phyloP scores from a whole-genome alignment of 768 basidiomycete species.

The Psilocybe subaeruginosa region DNA sequence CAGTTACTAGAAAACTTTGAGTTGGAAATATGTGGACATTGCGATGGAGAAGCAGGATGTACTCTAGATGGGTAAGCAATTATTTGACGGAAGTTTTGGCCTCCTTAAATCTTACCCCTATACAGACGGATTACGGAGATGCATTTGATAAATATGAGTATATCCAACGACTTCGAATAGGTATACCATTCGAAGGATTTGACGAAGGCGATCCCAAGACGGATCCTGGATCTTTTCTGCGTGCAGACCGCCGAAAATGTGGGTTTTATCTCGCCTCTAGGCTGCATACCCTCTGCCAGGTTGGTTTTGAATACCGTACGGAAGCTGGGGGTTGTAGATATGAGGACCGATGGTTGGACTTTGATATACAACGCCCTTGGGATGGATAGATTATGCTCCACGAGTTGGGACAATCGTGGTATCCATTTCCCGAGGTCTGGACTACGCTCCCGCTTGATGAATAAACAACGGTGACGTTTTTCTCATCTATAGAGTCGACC shows the following conservation, averaged over 20 bases:
- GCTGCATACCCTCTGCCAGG: no score
- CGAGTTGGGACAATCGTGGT: slow-evolving; percentile 27
- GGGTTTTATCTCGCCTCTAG: no score
- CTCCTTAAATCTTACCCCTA: not conserved
- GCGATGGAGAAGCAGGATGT: slow-evolving; percentile 36
- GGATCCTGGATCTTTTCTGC: slow-evolving; percentile 41
- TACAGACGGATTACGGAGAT: slow-evolving; percentile 35
- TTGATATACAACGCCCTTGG: slow-evolving; percentile 24
- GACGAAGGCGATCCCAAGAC: slow-evolving; percentile 38
- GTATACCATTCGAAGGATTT: slow-evolving; percentile 39
- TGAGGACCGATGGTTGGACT: no score
- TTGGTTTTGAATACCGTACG: no score
- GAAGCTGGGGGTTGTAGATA: no score
- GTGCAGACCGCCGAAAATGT: not conserved
- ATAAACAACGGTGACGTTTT: no score
- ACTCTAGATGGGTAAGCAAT: slow-evolving; percentile 39
- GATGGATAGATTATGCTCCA: slow-evolving; percentile 25
- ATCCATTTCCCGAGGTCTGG: slow-evolving; percentile 35
- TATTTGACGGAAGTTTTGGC: not conserved
- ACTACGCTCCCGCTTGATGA: no score
- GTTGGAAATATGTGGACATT: slow-evolving; percentile 45
- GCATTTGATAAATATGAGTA: slow-evolving; percentile 29
- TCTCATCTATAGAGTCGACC: no score
- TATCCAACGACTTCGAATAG: slow-evolving; percentile 34
- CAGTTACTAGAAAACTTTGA: slow-evolving; percentile 40